These are phyloP conservation scores for Chlamydomonas incerta DNA, from an alignment of 139 green algal genomes.

Conservation along the genomic window DNA sequence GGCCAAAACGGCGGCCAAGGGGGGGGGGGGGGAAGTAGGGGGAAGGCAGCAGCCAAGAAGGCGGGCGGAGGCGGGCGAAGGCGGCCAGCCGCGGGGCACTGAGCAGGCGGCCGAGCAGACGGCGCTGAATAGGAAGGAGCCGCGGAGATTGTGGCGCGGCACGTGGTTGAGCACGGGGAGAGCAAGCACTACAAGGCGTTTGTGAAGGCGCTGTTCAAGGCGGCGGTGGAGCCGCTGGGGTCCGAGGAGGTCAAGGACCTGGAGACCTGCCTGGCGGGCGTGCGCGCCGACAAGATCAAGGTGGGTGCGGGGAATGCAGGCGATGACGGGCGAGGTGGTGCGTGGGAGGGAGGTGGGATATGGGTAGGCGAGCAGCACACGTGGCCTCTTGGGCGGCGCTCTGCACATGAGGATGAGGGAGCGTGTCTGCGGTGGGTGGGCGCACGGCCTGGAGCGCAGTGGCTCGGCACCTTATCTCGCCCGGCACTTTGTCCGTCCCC, in stretches of 20 bases:
- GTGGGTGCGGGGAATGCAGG: neutral
- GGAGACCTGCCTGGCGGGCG: slow-evolving; percentile 66
- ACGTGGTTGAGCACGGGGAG: slow-evolving; percentile 55
- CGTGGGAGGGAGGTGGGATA: neutral
- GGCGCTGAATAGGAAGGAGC: no score
- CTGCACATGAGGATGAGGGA: no score
- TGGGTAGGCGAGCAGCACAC: neutral
- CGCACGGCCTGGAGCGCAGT: no score
- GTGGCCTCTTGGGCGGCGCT: no score
- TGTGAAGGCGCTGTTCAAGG: slow-evolving; percentile 68
- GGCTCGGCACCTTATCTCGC: neutral
- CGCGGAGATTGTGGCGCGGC: slow-evolving; percentile 17
- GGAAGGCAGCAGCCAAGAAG: no score
- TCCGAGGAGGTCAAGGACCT: slow-evolving; percentile 80
- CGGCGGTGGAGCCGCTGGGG: slow-evolving; percentile 42
- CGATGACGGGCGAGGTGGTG: neutral
- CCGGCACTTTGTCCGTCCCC: no score
- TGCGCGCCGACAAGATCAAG: slow-evolving; percentile 43
- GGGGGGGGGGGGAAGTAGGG: no score
- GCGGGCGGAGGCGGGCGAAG: no score
- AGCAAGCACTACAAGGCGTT: slow-evolving; percentile 76
- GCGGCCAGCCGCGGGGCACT: no score
- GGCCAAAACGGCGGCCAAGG: no score
- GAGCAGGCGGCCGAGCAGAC: no score
- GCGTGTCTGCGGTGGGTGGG: no score